Percentiles rank a stretch among this genome's conserved stretches.
These are phyloP conservation scores for Ogataea hybrid DNA, from an alignment of 1,139 yeast genomes.

Conservation along the genomic window DNA sequence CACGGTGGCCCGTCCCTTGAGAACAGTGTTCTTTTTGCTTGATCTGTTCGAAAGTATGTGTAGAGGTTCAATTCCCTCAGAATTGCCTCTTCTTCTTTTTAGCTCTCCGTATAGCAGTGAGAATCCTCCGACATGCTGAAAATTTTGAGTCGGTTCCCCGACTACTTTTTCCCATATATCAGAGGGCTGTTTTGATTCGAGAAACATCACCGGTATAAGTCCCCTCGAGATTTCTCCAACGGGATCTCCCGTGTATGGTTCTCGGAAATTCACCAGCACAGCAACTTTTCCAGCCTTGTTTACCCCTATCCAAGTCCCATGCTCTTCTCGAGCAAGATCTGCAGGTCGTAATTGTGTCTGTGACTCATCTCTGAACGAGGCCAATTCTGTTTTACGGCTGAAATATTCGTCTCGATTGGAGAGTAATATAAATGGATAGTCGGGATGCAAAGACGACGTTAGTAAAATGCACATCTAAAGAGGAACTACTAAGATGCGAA, in stretches of 20 bases:
- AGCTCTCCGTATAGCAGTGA: constrained; percentile 71
- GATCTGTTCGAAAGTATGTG: constrained; percentile 50
- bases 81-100: constrained; percentile 27
- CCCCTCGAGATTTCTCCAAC: constrained; percentile 67
- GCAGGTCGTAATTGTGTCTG: constrained; percentile 59
- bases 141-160: constrained; percentile 32
- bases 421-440: constrained; percentile 58
- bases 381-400: constrained; percentile 66
- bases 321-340: constrained; percentile 71
- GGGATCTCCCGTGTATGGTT: constrained; percentile 31
- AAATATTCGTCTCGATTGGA: constrained; percentile 88
- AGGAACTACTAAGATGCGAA: not conserved
- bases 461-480: constrained; percentile 31
- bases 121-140: constrained; percentile 76
- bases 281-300: constrained; percentile 63
- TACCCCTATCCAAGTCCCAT: constrained; percentile 93
- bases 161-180: constrained; percentile 49
- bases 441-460: constrained; percentile 25
- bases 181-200: constrained; percentile 39
- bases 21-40: constrained; percentile 31
- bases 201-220: constrained; percentile 57
- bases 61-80: constrained; percentile 36
- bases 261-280: constrained; percentile 72
- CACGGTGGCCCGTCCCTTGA: constrained; percentile 37
- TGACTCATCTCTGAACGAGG: constrained; percentile 45